Base-by-base conservation (phyloP, 495 filamentous ascomycete genomes). In the Aspergillus avenaceus region DNA sequence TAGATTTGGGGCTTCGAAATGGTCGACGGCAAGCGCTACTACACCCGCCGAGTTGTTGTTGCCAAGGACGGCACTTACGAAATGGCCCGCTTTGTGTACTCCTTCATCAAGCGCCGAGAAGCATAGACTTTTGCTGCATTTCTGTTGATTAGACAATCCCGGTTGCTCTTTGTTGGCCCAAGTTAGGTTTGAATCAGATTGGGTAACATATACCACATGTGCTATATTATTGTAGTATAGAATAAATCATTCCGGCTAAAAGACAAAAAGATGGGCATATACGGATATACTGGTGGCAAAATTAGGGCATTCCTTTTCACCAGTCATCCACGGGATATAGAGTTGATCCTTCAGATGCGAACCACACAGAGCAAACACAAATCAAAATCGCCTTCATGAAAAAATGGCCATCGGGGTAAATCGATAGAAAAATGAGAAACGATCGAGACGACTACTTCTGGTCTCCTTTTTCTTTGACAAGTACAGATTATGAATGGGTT, bases 51-150 rank as follows among this genome's bases (percentile, higher is more conserved):
- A 38, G 70, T 88, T 37, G 77, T 84, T 14, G 75, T 86, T 29
- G 51, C 56, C 26, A 91, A 91, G 77, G 81, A 74, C 3, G 69
- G 69, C 0, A 70, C 85, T 68, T 74, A 76, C 51, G 76, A 84
- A 49, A 69, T 76, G 60, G 78, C 84, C 29, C 79, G 81, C 64
- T 69, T 96, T 63, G 83, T 95, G 8, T 96, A 95, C 64, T 79
- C 88, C 56, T 95, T 64, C 36, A 45, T 63, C 42, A 38, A 38
- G 16, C 34, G 3, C n/a, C 14, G 34, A 18, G 34, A 21, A 38
- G 34, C 12, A 2, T 36, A 16, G 12, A 36, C n/a, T 13, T 16
- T 14, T 14, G 14, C 18, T 36, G 32, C 34, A 38, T 38, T 8
- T 9, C 16, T 11, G 34, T 38, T 38, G 34, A 38, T 19, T 38